Conservation (phyloP, 202 grass and related monocot genomes). For the Schoenoplectus triqueter region DNA sequence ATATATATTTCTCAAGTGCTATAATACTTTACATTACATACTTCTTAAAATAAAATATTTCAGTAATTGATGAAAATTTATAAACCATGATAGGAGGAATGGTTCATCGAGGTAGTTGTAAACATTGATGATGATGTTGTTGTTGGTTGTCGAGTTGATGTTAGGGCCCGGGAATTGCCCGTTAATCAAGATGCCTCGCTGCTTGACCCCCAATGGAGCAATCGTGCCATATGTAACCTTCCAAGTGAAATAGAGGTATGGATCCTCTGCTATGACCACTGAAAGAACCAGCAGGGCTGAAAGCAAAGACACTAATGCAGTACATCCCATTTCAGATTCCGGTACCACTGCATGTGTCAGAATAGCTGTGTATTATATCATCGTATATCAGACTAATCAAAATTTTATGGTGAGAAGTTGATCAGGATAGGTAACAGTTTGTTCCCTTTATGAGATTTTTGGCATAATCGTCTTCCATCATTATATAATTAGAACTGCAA, state of each 20-base stretch:
- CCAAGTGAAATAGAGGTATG: constrained; percentile 82
- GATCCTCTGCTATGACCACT: constrained; percentile 58
- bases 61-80: not conserved
- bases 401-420: not conserved
- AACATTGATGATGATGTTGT: constrained; percentile 82
- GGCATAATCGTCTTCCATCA: not conserved
- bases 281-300: constrained; percentile 21
- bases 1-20: constrained; percentile 8
- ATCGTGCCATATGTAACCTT: constrained; percentile 83
- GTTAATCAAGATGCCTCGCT: constrained; percentile 83
- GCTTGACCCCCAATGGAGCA: constrained; percentile 51
- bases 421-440: not conserved
- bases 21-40: not conserved
- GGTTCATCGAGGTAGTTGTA: constrained; percentile 81
- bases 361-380: constrained; percentile 1
- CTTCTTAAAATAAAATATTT: not conserved
- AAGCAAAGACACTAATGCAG: constrained; percentile 33
- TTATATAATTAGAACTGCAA: constrained; percentile 4
- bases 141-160: constrained; percentile 94
- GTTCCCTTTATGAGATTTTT: not conserved
- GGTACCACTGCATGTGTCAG: not conserved
- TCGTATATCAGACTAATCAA: not conserved
- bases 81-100: constrained; percentile 72
- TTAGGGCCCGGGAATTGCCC: constrained; percentile 76
- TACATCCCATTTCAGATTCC: constrained; percentile 14